Conservation (phyloP, 2,329 filamentous ascomycete species). For the Colletotrichum sp. region DNA sequence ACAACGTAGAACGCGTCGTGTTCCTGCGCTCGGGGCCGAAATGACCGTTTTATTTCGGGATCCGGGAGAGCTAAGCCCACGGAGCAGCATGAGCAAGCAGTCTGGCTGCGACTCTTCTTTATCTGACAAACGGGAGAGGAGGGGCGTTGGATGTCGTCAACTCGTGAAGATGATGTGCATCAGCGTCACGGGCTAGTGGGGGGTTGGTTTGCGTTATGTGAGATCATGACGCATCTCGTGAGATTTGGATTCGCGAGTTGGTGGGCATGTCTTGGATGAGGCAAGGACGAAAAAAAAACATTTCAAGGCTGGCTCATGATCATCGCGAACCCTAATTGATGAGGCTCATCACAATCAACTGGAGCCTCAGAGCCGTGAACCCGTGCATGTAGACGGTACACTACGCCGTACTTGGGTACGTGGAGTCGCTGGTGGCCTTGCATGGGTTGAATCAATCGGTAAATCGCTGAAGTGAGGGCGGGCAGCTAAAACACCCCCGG, state of each 20-base stretch:
- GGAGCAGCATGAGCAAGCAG: not conserved
- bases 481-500: constrained; percentile 13
- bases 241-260: constrained; percentile 2
- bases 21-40: not conserved
- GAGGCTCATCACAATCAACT: not conserved
- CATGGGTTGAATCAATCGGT: not conserved
- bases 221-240: not conserved
- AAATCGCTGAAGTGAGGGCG: not conserved
- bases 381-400: not conserved
- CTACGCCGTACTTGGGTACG: not conserved
- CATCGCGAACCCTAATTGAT: constrained; percentile 4
- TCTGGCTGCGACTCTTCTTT: not conserved
- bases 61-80: not conserved
- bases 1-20: not conserved
- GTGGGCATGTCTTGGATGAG: not conserved
- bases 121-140: not conserved
- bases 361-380: not conserved
- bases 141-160: not conserved
- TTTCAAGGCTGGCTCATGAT: not conserved
- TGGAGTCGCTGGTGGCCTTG: not conserved
- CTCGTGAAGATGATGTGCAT: not conserved
- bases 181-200: not conserved
- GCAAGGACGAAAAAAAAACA: not conserved
- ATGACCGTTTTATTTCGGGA: not conserved
- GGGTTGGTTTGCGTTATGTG: not conserved